Evolutionary conservation across 306 rosid species (phyloP).

Genomic region (Medicago ruthenica): DNA sequence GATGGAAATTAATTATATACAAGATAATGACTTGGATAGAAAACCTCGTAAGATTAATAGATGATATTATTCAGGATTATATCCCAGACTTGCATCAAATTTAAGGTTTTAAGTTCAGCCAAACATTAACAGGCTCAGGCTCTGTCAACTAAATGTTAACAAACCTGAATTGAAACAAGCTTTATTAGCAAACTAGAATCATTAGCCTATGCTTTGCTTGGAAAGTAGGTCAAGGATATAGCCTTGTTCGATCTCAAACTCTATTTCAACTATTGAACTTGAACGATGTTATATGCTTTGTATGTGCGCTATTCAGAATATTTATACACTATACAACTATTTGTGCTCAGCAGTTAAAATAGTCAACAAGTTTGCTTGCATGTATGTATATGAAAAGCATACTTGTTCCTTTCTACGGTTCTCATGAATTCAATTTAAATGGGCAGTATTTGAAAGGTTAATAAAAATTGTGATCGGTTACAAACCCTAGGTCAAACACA

Average conservation of each 20-base stretch:
- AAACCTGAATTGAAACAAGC: background rate
- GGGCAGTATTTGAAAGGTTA: background rate
- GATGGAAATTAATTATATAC: too few relatives aligned
- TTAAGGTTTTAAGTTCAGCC: background rate
- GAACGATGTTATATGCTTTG: background rate
- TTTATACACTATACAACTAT: background rate
- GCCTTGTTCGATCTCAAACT: background rate
- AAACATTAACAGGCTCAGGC: background rate
- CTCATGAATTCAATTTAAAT: background rate
- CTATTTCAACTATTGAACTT: background rate
- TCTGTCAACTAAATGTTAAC: background rate
- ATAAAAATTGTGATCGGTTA: conserved; percentile 1
- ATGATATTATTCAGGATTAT: background rate
- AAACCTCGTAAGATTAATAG: background rate
- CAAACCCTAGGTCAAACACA: conserved; percentile 20
- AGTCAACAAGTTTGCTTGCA: background rate
- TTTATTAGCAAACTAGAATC: background rate
- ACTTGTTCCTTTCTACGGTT: background rate
- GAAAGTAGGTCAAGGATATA: background rate
- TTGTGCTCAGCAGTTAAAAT: background rate
- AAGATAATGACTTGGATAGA: background rate
- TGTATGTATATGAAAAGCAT: background rate
- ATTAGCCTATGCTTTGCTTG: background rate
- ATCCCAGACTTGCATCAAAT: background rate
- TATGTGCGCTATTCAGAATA: background rate